A percentile compares a stretch with the other conserved stretches of the same genome.
Evolutionary conservation across 148 eudicot genomes (phyloP).

Genomic region (Drosera capensis): DNA sequence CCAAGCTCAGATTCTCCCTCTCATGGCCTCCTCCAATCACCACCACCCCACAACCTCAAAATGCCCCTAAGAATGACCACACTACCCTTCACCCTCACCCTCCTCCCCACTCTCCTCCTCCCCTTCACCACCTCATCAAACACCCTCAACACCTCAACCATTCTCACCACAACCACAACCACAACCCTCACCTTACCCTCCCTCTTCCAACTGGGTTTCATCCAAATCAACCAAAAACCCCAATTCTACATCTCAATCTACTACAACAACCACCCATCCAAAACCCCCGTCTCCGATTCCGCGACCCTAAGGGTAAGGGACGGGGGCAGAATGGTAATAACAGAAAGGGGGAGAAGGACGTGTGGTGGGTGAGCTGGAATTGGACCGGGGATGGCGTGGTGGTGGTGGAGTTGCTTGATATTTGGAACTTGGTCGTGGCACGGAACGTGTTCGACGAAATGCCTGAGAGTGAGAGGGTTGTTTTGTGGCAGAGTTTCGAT

Average conservation of each 20-base stretch:
- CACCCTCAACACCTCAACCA: slow-evolving; percentile 13
- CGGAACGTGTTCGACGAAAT: slow-evolving; percentile 8
- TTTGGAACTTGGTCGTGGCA: slow-evolving; percentile 31
- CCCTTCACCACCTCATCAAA: slow-evolving; percentile 10
- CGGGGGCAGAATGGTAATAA: slow-evolving; percentile 8
- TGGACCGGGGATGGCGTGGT: slow-evolving; percentile 6
- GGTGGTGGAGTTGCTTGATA: slow-evolving; percentile 16
- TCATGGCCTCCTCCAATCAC: neutral
- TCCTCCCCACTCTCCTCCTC: slow-evolving; percentile 12
- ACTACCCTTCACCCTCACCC: neutral
- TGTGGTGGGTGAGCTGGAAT: slow-evolving; percentile 9
- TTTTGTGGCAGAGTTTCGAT: slow-evolving; percentile 31
- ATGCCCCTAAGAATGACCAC: neutral
- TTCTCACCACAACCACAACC: slow-evolving; percentile 15
- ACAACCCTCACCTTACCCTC: slow-evolving; percentile 12
- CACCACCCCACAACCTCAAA: neutral
- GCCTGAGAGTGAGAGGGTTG: slow-evolving; percentile 4
- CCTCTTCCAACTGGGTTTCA: slow-evolving; percentile 28
- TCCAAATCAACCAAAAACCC: slow-evolving; percentile 9
- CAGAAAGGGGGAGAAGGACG: neutral
- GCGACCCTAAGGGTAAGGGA: slow-evolving; percentile 8
- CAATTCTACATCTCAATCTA: slow-evolving; percentile 19
- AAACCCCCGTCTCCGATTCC: neutral
- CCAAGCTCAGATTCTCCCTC: neutral
- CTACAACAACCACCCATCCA: slow-evolving; percentile 14